Base-by-base conservation (phyloP, 768 basidiomycete species). In the Tricholomella constricta region DNA sequence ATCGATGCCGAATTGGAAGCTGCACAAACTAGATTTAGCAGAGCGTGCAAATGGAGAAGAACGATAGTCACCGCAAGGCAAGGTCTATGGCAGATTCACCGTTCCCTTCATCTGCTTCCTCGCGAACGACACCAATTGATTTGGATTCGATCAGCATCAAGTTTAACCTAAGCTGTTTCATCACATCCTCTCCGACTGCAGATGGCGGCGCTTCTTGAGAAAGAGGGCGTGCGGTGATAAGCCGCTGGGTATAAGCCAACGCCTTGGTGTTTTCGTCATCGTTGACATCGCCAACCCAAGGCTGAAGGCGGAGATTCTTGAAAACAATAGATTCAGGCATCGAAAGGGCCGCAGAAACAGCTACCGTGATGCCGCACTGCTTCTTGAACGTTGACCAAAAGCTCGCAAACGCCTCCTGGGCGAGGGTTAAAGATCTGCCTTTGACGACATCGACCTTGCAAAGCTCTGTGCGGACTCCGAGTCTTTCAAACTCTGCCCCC, bases 401-500 rank as follows among this genome's bases (percentile, higher is more conserved):
- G n/a, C 34, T 20, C 11, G 44, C 34, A 40, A 60, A 60, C 12
- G 52, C 37, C 40, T 35, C 36, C 22, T 57, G 52, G 6, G 32
- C 52, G 14, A 35, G 40, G 3, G 10, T 20, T 15, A 41, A 41
- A 20, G 55, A 25, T 14, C 20, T 36, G 12, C 48, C 55, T 15
- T 32, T 51, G 20, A 61, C 48, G 15, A 62, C 51, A 4, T 58
- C 55, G 23, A 72, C 57, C 17, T 49, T 63, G 51, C 66, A 69
- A 19, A 69, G 61, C 4, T 61, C 65, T 3, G 41, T 37, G 20
- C 48, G 53, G 12, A 71, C 62, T 5, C 68, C 67, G 4, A 69
- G 40, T 2, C 60, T 58, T 47, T 63, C 66, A 46, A 73, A 58
- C 49, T 71, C 66, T 9, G 52, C 45, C 7, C 56, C 59, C 12